Evolutionary conservation across 2,329 filamentous ascomycete species (phyloP).

Genomic region (Epichloe typhina): DNA sequence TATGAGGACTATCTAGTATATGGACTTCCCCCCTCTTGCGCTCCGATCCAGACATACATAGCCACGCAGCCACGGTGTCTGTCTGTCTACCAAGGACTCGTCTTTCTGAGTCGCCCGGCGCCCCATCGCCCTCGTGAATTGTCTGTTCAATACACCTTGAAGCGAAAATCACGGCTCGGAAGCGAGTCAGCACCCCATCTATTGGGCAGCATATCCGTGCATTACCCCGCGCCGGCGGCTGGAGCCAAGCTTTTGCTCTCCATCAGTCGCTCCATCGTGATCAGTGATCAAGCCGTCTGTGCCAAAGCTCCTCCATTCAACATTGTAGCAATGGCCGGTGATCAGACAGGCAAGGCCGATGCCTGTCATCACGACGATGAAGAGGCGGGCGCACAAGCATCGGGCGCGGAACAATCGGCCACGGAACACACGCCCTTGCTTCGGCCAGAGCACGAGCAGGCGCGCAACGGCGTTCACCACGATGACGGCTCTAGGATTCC

Average conservation of each 20-base stretch:
- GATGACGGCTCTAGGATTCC: constrained; percentile 6
- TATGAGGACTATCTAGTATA: no score
- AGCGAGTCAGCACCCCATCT: no score
- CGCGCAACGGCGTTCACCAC: neutral
- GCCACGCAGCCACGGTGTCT: no score
- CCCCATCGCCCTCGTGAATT: no score
- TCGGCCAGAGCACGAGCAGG: neutral
- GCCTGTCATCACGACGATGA: neutral
- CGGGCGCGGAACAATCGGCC: neutral
- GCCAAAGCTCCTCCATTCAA: neutral
- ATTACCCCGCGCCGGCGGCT: no score
- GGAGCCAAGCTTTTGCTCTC: neutral
- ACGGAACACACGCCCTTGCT: constrained; percentile 6
- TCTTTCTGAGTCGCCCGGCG: no score
- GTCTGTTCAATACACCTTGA: no score
- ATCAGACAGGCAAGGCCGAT: neutral
- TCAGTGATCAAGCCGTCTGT: neutral
- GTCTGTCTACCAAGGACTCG: no score
- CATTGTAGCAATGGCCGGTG: neutral
- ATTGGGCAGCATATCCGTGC: no score
- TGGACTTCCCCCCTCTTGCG: no score
- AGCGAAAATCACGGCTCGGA: no score
- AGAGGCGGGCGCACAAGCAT: neutral
- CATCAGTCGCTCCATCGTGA: neutral
- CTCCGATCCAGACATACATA: no score